phyloP scores from a whole-genome alignment of 148 eudicot genomes.

The Silene conica region DNA sequence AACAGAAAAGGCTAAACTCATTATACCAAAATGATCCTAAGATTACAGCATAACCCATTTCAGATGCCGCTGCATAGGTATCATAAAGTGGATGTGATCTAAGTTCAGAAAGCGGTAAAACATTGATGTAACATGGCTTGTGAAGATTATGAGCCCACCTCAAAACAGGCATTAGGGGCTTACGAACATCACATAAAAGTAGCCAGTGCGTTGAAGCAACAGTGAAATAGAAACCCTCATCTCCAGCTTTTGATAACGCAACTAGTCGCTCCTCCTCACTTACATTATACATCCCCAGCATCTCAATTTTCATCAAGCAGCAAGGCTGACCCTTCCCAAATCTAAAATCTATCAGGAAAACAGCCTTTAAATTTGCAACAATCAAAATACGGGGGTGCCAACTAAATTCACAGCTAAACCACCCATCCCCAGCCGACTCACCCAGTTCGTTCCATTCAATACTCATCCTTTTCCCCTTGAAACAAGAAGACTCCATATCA shows the following conservation, averaged over 20 bases:
- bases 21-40: slow-evolving; percentile 81
- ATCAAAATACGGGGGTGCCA: slow-evolving; percentile 73
- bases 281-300: slow-evolving; percentile 18
- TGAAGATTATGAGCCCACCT: slow-evolving; percentile 63
- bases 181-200: slow-evolving; percentile 67
- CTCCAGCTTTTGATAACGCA: slow-evolving; percentile 54
- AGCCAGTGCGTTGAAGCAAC: slow-evolving; percentile 55
- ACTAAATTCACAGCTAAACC: slow-evolving; percentile 83
- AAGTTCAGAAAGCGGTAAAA: slow-evolving; percentile 45
- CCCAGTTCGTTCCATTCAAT: slow-evolving; percentile 38
- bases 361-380: slow-evolving; percentile 50
- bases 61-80: slow-evolving; percentile 36
- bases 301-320: slow-evolving; percentile 49
- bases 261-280: slow-evolving; percentile 44
- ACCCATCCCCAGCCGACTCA: slow-evolving; percentile 27
- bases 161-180: slow-evolving; percentile 52
- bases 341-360: slow-evolving; percentile 67
- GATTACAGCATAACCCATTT: slow-evolving; percentile 52
- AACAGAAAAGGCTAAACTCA: slow-evolving; percentile 62
- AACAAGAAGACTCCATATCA: slow-evolving; percentile 37
- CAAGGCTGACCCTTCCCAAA: slow-evolving; percentile 28
- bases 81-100: slow-evolving; percentile 45
- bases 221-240: slow-evolving; percentile 43
- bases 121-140: slow-evolving; percentile 46
- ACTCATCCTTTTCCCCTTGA: slow-evolving; percentile 38